A percentile compares a stretch with the other conserved stretches of the same genome.
Evolutionary conservation across 805 yeast species (phyloP).

Genomic region (Ogataea pignaliae): DNA sequence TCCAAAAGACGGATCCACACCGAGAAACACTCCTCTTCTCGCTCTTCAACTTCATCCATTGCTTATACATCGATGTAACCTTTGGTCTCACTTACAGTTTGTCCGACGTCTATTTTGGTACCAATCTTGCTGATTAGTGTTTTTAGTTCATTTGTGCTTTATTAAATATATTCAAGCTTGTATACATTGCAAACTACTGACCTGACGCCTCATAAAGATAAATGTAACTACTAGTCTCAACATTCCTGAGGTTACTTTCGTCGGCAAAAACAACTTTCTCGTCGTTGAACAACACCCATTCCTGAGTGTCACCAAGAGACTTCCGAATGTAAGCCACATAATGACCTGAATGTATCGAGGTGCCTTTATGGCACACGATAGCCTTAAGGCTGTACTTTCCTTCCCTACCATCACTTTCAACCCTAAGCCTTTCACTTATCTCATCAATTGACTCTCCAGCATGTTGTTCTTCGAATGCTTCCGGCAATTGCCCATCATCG

Average conservation of each 20-base stretch:
- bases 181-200: neutral
- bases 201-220: constrained; percentile 35
- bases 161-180: no score
- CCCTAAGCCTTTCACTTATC: constrained; percentile 9
- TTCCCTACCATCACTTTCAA: neutral
- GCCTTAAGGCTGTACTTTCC: constrained; percentile 47
- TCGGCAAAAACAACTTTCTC: constrained; percentile 73
- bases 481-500: constrained; percentile 58
- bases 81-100: no score
- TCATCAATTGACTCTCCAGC: constrained; percentile 6
- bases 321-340: constrained; percentile 74
- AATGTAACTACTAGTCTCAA: constrained; percentile 44
- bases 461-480: constrained; percentile 7
- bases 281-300: constrained; percentile 83
- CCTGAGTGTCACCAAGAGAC: constrained; percentile 32
- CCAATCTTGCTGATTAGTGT: no score
- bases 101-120: no score
- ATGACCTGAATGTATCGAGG: constrained; percentile 87
- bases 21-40: no score
- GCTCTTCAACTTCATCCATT: no score
- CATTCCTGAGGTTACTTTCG: constrained; percentile 37
- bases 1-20: no score
- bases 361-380: constrained; percentile 84
- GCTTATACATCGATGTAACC: no score
- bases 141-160: no score